A percentile compares a stretch with the other conserved stretches of the same genome.
Evolutionary conservation across 345 rosid species (phyloP).

Genomic region (Brassica nigra): DNA sequence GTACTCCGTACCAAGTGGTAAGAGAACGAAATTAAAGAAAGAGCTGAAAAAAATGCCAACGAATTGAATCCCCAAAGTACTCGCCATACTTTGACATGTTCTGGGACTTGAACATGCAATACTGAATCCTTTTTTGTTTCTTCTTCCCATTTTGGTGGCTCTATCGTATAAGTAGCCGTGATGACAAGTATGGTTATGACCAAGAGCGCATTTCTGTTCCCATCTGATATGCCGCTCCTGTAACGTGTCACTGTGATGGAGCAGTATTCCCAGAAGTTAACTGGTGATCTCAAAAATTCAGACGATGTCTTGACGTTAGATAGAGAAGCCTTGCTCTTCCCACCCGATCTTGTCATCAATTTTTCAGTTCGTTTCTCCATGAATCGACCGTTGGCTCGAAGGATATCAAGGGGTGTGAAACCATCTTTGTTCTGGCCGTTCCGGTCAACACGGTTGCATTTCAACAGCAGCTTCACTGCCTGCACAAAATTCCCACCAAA

Average conservation of each 20-base stretch:
- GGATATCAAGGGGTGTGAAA: neutral
- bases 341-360: neutral
- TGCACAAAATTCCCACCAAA: neutral
- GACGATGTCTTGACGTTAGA: neutral
- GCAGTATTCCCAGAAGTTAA: neutral
- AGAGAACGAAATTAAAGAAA: neutral
- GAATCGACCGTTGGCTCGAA: neutral
- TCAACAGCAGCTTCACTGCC: slow-evolving; percentile 19
- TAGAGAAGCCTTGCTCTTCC: slow-evolving; percentile 1
- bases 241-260: neutral
- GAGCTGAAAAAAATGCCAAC: neutral
- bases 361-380: slow-evolving; percentile 1
- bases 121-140: too few relatives aligned
- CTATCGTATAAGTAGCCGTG: neutral
- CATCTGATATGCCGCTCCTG: neutral
- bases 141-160: neutral
- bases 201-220: neutral
- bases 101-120: too few relatives aligned
- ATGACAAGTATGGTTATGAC: neutral
- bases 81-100: too few relatives aligned
- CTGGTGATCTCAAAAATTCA: neutral
- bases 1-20: neutral
- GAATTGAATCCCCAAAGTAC: neutral
- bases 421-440: slow-evolving; percentile 9
- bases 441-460: neutral